phyloP scores from a whole-genome alignment of 345 rosid species.

The Citrus glauca region DNA sequence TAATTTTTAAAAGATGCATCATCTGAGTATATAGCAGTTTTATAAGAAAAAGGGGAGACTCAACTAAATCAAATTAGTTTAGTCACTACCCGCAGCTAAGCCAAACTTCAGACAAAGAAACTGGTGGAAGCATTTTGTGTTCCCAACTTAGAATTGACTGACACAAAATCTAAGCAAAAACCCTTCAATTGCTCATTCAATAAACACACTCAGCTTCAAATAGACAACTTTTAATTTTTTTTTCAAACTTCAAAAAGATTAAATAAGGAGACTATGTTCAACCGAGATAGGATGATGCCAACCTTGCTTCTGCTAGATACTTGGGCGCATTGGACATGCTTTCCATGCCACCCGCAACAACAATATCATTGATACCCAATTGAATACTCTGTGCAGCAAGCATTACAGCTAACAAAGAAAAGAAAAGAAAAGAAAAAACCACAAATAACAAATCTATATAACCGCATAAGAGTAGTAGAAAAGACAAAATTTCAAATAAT shows the following conservation, averaged over 20 bases:
- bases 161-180: not conserved
- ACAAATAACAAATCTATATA: not conserved
- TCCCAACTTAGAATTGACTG: not conserved
- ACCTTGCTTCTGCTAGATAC: constrained; percentile 89
- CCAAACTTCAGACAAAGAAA: not conserved
- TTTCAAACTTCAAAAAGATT: not conserved
- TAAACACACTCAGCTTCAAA: not conserved
- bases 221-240: not conserved
- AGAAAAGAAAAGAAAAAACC: not conserved
- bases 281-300: not conserved
- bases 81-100: not conserved
- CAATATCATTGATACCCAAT: constrained; percentile 77
- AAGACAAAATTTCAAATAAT: not conserved
- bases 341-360: constrained; percentile 97
- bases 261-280: not conserved
- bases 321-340: constrained; percentile 97
- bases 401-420: constrained; percentile 61
- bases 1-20: not conserved
- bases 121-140: not conserved
- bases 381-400: constrained; percentile 81
- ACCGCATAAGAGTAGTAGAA: not conserved
- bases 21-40: not conserved
- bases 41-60: not conserved
- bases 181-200: constrained; percentile 5
- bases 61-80: not conserved